A percentile compares a stretch with the other conserved stretches of the same genome.
Conservation (phyloP, 495 filamentous ascomycete genomes). For the Neurospora sp. region DNA sequence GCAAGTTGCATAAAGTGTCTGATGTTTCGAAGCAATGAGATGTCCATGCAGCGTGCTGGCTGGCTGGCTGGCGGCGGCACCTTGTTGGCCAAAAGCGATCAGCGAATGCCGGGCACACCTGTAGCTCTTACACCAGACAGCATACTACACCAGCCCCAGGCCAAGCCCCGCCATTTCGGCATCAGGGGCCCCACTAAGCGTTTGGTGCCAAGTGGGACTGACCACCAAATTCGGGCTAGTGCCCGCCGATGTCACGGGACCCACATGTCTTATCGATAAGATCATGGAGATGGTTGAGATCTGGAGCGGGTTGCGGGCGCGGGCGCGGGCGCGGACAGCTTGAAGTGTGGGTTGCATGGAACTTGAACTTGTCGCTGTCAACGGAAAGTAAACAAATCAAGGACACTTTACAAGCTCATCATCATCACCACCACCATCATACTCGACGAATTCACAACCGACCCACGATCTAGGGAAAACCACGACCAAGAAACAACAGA, state of each 20-base stretch:
- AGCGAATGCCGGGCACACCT: neutral
- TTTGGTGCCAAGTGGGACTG: neutral
- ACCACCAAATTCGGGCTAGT: neutral
- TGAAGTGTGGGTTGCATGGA: neutral
- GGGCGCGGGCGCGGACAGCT: neutral
- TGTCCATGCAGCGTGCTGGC: neutral
- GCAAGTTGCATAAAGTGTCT: neutral
- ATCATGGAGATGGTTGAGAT: neutral
- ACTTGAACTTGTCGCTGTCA: neutral
- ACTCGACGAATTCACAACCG: neutral
- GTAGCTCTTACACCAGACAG: no score
- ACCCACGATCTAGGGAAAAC: neutral
- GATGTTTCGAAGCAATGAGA: neutral
- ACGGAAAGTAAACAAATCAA: neutral
- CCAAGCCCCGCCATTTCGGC: neutral
- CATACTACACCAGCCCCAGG: neutral
- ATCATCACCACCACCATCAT: neutral
- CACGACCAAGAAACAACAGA: neutral
- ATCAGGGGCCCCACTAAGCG: neutral
- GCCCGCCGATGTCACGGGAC: neutral
- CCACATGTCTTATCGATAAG: neutral
- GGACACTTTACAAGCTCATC: neutral
- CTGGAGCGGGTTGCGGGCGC: neutral
- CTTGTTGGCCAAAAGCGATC: neutral
- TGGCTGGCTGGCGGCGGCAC: neutral